phyloP scores from a whole-genome alignment of 768 basidiomycete species.

The Ramaria sp. region DNA sequence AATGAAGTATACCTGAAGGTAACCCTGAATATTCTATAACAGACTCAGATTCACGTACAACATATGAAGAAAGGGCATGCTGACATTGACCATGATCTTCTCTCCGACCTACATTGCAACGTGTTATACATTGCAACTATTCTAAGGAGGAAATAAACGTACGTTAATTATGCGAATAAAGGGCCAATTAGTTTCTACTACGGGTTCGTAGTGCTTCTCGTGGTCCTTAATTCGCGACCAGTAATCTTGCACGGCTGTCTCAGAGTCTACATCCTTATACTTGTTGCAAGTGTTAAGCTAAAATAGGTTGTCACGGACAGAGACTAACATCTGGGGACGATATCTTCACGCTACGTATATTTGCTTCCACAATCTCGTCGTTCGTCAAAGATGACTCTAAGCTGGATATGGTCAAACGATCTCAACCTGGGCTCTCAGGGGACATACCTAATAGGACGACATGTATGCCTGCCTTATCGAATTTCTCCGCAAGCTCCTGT shows the following conservation, averaged over 20 bases:
- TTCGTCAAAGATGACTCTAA: conserved; percentile 87
- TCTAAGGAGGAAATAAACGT: conserved; percentile 14
- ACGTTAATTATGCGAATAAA: conserved; percentile 93
- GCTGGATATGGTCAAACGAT: background rate
- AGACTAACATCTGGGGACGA: conserved; percentile 88
- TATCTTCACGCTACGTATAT: conserved; percentile 95
- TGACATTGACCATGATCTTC: conserved; percentile 87
- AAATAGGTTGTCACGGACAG: background rate
- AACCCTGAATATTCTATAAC: conserved; percentile 70
- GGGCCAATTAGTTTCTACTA: conserved; percentile 86
- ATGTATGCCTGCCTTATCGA: conserved; percentile 79
- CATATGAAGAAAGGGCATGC: conserved; percentile 15
- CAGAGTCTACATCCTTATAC: conserved; percentile 91
- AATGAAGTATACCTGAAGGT: conserved; percentile 54
- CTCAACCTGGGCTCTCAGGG: background rate
- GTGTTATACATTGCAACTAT: background rate
- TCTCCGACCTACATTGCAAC: conserved; percentile 63
- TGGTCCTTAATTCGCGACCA: conserved; percentile 81
- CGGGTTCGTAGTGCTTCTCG: conserved; percentile 80
- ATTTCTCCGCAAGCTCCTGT: conserved; percentile 70
- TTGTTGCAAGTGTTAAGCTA: conserved; percentile 21
- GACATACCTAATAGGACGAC: conserved; percentile 79
- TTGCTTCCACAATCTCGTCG: conserved; percentile 84
- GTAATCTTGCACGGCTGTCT: conserved; percentile 88
- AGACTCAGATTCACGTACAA: background rate